Evolutionary conservation across 352 stramenopile species (phyloP).

Genomic region (Blastocystis sp.): DNA sequence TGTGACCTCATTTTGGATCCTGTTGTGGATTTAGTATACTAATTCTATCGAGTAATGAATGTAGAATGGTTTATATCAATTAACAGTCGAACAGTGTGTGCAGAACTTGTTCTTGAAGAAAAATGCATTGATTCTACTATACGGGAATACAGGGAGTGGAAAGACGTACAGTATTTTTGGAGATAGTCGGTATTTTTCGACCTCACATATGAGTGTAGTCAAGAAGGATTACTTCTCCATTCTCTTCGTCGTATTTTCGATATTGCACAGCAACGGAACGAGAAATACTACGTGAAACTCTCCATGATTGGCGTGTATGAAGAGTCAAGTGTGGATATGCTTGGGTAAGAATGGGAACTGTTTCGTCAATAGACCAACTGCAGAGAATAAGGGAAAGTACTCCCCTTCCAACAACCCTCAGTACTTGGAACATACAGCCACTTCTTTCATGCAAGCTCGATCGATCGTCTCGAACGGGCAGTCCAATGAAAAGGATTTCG

Average conservation of each 20-base stretch:
- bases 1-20: not conserved
- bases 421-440: not conserved
- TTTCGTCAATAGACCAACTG: not conserved
- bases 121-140: not conserved
- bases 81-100: not conserved
- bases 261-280: not conserved
- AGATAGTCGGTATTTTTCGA: not conserved
- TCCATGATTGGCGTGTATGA: not conserved
- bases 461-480: not conserved
- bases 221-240: not conserved
- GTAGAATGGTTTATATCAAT: not conserved
- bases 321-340: not conserved
- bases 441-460: not conserved
- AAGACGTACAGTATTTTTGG: not conserved
- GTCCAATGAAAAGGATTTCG: not conserved
- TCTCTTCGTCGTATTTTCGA: not conserved
- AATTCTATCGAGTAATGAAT: not conserved
- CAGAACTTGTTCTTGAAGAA: not conserved
- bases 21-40: not conserved
- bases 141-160: constrained; percentile 16
- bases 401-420: not conserved
- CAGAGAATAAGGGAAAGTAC: not conserved
- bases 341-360: not conserved
- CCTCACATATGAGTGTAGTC: not conserved
- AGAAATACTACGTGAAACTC: not conserved